A percentile compares a stretch with the other conserved stretches of the same genome.
Evolutionary conservation across 805 yeast genomes (phyloP).

Genomic region (Scheffersomyces amazonensis): DNA sequence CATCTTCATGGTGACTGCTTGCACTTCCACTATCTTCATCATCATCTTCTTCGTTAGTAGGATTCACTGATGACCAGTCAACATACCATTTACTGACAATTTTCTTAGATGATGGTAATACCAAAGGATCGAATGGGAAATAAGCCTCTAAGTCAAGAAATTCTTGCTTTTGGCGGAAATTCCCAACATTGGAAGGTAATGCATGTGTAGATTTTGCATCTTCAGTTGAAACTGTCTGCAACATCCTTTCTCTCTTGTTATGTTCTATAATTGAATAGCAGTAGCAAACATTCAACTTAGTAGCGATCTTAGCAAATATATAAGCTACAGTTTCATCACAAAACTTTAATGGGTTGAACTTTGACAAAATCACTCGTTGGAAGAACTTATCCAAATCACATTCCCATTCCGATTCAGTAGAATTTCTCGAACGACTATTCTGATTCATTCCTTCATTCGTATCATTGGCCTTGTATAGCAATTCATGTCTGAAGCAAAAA

Average conservation of each 20-base stretch:
- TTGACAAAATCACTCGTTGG: slow-evolving; percentile 79
- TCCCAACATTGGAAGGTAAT: slow-evolving; percentile 30
- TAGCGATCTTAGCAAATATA: slow-evolving; percentile 91
- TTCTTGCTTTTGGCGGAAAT: slow-evolving; percentile 67
- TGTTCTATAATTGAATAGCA: slow-evolving; percentile 92
- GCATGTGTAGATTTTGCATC: slow-evolving; percentile 4
- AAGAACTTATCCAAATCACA: slow-evolving; percentile 80
- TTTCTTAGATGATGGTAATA: slow-evolving; percentile 58
- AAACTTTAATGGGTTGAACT: slow-evolving; percentile 89
- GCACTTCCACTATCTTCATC: slow-evolving; percentile 38
- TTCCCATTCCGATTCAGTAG: slow-evolving; percentile 57
- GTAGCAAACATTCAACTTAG: slow-evolving; percentile 84
- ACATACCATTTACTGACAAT: slow-evolving; percentile 54
- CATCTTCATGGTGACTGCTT: slow-evolving; percentile 23
- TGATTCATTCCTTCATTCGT: not conserved
- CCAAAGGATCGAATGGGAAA: slow-evolving; percentile 93
- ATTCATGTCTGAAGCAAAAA: slow-evolving; percentile 80
- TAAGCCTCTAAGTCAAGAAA: slow-evolving; percentile 89
- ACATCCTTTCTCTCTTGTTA: slow-evolving; percentile 70
- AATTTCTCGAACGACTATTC: slow-evolving; percentile 15
- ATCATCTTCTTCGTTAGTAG: slow-evolving; percentile 59
- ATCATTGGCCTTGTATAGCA: slow-evolving; percentile 39
- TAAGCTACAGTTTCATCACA: slow-evolving; percentile 91
- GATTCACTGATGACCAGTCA: slow-evolving; percentile 66
- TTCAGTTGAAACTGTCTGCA: slow-evolving; percentile 20